These are phyloP conservation scores for Musa acuminata DNA, from an alignment of 176 grass and related monocot species.

Conservation along the genomic window DNA sequence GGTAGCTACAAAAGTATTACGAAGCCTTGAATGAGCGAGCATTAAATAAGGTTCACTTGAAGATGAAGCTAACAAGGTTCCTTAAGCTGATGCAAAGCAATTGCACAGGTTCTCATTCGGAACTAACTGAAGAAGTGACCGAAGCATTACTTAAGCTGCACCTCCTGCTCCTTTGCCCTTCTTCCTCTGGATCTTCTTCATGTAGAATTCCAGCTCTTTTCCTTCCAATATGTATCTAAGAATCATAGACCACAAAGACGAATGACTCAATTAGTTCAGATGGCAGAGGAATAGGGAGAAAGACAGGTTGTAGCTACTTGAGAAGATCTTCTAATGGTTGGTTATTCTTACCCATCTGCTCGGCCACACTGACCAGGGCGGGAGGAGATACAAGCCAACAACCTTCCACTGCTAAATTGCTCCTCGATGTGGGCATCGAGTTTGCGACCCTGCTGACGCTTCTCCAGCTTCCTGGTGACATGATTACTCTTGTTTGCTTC, in stretches of 20 bases:
- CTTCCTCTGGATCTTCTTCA: conserved; percentile 87
- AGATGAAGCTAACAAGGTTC: background rate
- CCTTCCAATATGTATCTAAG: conserved; percentile 78
- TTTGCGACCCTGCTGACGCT: conserved; percentile 49
- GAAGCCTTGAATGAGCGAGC: background rate
- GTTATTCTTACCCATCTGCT: conserved; percentile 52
- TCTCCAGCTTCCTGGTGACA: conserved; percentile 64
- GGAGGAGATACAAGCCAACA: conserved; percentile 74
- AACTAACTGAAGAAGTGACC: background rate
- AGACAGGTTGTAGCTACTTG: background rate
- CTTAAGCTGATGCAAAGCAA: background rate
- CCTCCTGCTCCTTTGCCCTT: conserved; percentile 70
- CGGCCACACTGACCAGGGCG: conserved; percentile 85
- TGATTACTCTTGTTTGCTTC: conserved; percentile 74
- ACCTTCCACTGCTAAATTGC: conserved; percentile 63
- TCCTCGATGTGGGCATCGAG: conserved; percentile 78
- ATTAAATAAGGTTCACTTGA: background rate
- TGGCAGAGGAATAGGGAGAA: no score
- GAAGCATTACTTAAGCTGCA: background rate
- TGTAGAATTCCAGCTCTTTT: conserved; percentile 86
- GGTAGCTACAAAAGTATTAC: background rate
- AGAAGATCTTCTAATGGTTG: background rate
- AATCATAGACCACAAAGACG: background rate
- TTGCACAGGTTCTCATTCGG: background rate
- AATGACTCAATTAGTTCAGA: no score